Base-by-base conservation (phyloP, 2,329 filamentous ascomycete species). In the Beauveria caledonica region DNA sequence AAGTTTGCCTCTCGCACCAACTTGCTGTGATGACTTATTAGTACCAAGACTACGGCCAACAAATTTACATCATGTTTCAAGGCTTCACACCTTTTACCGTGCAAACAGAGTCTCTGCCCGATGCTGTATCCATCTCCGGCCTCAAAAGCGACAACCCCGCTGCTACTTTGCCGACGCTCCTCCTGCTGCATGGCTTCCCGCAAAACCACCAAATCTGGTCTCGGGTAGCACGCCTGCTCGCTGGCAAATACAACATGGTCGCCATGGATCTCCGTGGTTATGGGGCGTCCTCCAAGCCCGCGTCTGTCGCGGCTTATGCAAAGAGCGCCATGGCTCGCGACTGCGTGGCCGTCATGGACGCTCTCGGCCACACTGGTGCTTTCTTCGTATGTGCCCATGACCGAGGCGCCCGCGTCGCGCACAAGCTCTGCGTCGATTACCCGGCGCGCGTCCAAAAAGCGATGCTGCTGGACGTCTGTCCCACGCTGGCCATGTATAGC, bases 311-410 rank as follows among this genome's bases (percentile, higher is more conserved):
- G 1, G 66, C 68, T 0, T 81, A 81, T 64, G 73, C 74, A 44
- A 82, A 82, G 65, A 76, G 74, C 61, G 70, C 69, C 23, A 80
- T 82, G 77, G 80, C 80, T 0, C 66, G 68, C 5, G 80, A 83
- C 65, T 76, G 74, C 63, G 66, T 76, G 8, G 66, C 67, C 17
- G 74, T 79, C 21, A 82, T 83, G 80, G 64, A 73, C 11, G 50
- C 66, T 1, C 69, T 81, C 0, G 74, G 75, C 7, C 70, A 73
- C 64, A 40, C 36, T 0, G 62, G 64, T 0, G 62, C 68, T 0
- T 82, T 80, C 67, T 79, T 70, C 64, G 69, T 85, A 17, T 80
- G 80, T 61, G 80, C 76, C 0, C 83, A 85, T 64, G 83, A 85
- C 67, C 77, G 82, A 39, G 82, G 83, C 6, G 83, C 79, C 0